Base-by-base conservation (phyloP, 169 alveolate species). In the Plasmodium berghei region DNA sequence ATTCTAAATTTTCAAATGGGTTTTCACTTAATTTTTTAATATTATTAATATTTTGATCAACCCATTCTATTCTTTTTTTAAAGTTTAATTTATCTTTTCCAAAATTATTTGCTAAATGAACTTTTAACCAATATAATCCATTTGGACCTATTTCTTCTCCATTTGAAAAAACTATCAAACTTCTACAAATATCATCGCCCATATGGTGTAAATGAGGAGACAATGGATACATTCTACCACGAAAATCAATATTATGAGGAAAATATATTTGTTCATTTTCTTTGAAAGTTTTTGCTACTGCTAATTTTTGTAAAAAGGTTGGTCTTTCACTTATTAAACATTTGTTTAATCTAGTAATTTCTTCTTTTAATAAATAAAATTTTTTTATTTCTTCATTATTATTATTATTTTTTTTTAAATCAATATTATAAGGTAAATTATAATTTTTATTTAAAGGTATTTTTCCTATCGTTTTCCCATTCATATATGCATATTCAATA, bases 161-260 rank as follows among this genome's bases (percentile, higher is more conserved):
- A 52, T 96, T 98, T 1, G 98, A 94, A 85, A 97, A 98, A 91
- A 93, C 94, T 56, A 98, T 95, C 72, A 98, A 91, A 1, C 99
- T 98, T 56, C 99, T 94, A 72, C 98, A 95, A 16, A 96, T 92
- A 92, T 98, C 99, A 72, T 97, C 98, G n/a, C 98, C 98, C 97
- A 96, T 95, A 87, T 97, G 99, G 83, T 97, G 96, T 28, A 97
- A 92, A 77, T 96, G 99, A 9, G 99, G 99, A 73, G 99, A 98
- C 22, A 98, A 93, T 0, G 99, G 99, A 89, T 98, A 98, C 92
- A 97, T 95, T 80, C 99, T 93, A 8, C 99, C 99, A 52, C 99
- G 92, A 87, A 98, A 98, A 93, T 98, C 99, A 69, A 98, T 94
- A 92, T 98, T 98, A 87, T 97, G 99, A 18, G 99, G 99, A 91